Conservation (phyloP, 805 yeast genomes). For the Wickerhamomyces pijperi region DNA sequence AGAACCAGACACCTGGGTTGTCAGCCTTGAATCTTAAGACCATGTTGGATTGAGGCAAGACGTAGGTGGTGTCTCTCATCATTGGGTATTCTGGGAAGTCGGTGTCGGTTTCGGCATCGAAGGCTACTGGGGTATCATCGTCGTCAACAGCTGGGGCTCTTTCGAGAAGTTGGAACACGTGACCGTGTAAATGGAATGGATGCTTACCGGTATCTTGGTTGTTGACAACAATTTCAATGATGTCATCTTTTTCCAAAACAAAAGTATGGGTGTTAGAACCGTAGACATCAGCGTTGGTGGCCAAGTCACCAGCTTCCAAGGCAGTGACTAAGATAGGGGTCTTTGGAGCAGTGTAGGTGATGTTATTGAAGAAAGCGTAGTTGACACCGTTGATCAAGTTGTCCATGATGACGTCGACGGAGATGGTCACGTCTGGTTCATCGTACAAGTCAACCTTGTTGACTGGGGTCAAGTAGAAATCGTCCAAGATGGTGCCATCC, state of each 20-base stretch:
- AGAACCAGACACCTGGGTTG: constrained; percentile 97
- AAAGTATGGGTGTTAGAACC: constrained; percentile 74
- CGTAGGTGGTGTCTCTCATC: constrained; percentile 73
- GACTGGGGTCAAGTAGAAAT: constrained; percentile 61
- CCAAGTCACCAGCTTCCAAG: constrained; percentile 55
- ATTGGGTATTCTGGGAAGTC: constrained; percentile 66
- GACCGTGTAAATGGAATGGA: constrained; percentile 96
- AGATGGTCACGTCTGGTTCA: constrained; percentile 59
- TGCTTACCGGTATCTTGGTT: constrained; percentile 87
- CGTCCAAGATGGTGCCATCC: constrained; percentile 53
- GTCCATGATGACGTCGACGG: constrained; percentile 73
- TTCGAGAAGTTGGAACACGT: constrained; percentile 67
- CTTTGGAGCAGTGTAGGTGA: constrained; percentile 67
- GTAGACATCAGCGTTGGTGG: constrained; percentile 41
- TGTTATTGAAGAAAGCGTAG: constrained; percentile 93
- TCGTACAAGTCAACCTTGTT: constrained; percentile 42
- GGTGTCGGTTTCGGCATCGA: constrained; percentile 37
- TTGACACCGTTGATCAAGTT: constrained; percentile 79
- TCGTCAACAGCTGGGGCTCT: constrained; percentile 56
- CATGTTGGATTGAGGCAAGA: constrained; percentile 75
- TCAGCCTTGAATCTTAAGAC: constrained; percentile 82
- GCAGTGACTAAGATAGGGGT: constrained; percentile 81
- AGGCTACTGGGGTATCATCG: constrained; percentile 40
- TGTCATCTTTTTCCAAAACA: constrained; percentile 43
- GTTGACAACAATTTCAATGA: constrained; percentile 75